phyloP scores from a whole-genome alignment of 306 rosid species.

The Comarum palustre region DNA sequence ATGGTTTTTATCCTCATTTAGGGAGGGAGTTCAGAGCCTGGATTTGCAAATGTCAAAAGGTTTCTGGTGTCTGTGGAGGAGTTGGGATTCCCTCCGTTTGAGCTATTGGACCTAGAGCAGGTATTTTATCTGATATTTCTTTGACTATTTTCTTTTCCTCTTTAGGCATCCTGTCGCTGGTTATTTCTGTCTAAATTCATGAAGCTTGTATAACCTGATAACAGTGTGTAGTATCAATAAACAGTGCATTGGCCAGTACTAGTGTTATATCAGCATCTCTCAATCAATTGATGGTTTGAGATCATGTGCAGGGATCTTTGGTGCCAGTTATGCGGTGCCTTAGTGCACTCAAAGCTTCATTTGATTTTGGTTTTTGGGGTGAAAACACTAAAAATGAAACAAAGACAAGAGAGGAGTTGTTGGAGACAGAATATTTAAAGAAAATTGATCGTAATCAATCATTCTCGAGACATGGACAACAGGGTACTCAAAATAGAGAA shows the following conservation, averaged over 20 bases:
- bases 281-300: slow-evolving; percentile 31
- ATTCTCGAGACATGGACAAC: slow-evolving; percentile 14
- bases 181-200: not conserved
- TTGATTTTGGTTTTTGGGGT: slow-evolving; percentile 51
- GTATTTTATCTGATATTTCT: slow-evolving; percentile 41
- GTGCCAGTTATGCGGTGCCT: slow-evolving; percentile 80
- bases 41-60: slow-evolving; percentile 40
- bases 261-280: slow-evolving; percentile 22
- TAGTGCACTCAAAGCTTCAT: slow-evolving; percentile 62
- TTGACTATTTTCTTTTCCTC: not conserved
- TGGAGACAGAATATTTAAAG: slow-evolving; percentile 42
- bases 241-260: slow-evolving; percentile 11
- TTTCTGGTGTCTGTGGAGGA: slow-evolving; percentile 74
- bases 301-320: slow-evolving; percentile 74
- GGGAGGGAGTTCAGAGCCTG: slow-evolving; percentile 51
- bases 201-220: not conserved
- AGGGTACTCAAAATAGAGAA: slow-evolving; percentile 23
- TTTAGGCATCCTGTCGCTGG: not conserved
- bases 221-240: slow-evolving; percentile 15
- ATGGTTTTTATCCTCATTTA: slow-evolving; percentile 28
- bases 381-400: slow-evolving; percentile 49
- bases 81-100: slow-evolving; percentile 76
- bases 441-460: slow-evolving; percentile 37
- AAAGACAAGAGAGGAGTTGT: slow-evolving; percentile 64
- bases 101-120: slow-evolving; percentile 71